These are phyloP conservation scores for Erodium maritimum DNA, from an alignment of 345 rosid genomes.

Conservation along the genomic window DNA sequence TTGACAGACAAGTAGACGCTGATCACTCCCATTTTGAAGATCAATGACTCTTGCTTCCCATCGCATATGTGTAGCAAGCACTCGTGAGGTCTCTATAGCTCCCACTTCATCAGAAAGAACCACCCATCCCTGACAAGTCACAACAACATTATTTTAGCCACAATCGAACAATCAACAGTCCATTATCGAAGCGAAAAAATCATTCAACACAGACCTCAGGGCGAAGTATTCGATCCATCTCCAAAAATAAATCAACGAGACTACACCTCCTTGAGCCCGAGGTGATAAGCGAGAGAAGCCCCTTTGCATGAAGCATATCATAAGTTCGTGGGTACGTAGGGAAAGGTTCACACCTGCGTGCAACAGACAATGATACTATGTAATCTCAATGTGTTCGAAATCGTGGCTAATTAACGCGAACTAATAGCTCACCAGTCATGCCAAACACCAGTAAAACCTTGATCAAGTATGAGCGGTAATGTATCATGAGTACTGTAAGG, in stretches of 20 bases:
- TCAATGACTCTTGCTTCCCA: slow-evolving; percentile 98
- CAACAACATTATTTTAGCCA: not conserved
- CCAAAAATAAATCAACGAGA: slow-evolving; percentile 66
- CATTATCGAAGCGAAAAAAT: too few relatives aligned
- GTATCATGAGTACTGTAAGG: slow-evolving; percentile 64
- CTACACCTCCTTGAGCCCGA: slow-evolving; percentile 52
- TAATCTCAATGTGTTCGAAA: not conserved
- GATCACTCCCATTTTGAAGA: slow-evolving; percentile 90
- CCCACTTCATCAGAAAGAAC: slow-evolving; percentile 64
- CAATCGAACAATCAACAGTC: not conserved
- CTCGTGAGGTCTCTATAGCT: slow-evolving; percentile 68
- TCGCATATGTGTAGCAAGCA: slow-evolving; percentile 60
- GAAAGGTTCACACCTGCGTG: slow-evolving; percentile 87
- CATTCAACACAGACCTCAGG: slow-evolving; percentile 67
- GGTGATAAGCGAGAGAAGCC: slow-evolving; percentile 60
- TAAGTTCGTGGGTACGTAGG: slow-evolving; percentile 97
- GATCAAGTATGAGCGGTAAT: slow-evolving; percentile 82
- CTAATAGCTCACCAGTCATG: slow-evolving; percentile 77
- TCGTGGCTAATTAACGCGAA: not conserved
- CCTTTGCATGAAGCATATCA: slow-evolving; percentile 90
- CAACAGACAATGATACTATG: slow-evolving; percentile 2
- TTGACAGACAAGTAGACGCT: slow-evolving; percentile 91
- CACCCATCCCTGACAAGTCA: slow-evolving; percentile 73
- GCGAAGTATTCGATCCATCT: slow-evolving; percentile 91
- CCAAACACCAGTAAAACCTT: slow-evolving; percentile 79